Evolutionary conservation across 495 filamentous ascomycete species (phyloP).

Genomic region (Xylaria palmicola): DNA sequence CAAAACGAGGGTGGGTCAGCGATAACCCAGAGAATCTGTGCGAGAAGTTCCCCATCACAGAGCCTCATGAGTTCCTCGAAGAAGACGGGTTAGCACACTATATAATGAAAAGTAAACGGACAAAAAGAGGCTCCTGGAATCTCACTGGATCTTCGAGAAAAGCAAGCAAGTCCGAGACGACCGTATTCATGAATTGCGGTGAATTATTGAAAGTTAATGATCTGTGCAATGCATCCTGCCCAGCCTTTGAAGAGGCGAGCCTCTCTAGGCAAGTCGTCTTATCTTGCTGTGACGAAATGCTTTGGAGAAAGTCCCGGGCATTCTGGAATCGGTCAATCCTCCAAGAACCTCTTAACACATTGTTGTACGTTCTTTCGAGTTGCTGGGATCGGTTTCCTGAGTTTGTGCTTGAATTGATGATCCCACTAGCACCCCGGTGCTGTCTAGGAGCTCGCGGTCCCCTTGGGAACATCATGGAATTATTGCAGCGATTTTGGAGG

Average conservation of each 20-base stretch:
- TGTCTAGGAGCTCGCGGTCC: background rate
- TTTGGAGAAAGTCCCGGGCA: slow-evolving; percentile 61
- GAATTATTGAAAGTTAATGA: slow-evolving; percentile 52
- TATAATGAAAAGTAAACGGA: background rate
- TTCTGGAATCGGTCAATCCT: slow-evolving; percentile 29
- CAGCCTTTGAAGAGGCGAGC: slow-evolving; percentile 50
- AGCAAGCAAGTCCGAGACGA: slow-evolving; percentile 34
- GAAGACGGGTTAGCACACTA: background rate
- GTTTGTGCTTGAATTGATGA: background rate
- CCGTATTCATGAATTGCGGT: slow-evolving; percentile 50
- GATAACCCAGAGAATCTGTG: slow-evolving; percentile 51
- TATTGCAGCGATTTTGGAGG: background rate
- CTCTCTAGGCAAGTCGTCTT: slow-evolving; percentile 53
- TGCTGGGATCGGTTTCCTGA: background rate
- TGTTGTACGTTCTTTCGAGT: background rate
- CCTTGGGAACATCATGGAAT: background rate
- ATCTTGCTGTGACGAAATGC: slow-evolving; percentile 51
- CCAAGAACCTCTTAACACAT: background rate
- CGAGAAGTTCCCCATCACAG: slow-evolving; percentile 55
- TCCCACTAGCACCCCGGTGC: background rate
- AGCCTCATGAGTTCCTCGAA: slow-evolving; percentile 47
- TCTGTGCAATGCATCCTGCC: slow-evolving; percentile 46
- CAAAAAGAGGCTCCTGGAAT: background rate
- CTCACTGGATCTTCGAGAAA: slow-evolving; percentile 38
- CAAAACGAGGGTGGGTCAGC: slow-evolving; percentile 62